Percentiles rank a stretch among this genome's conserved stretches.
Evolutionary conservation across 2,329 filamentous ascomycete genomes (phyloP).

Genomic region (Fusarium floridanum): DNA sequence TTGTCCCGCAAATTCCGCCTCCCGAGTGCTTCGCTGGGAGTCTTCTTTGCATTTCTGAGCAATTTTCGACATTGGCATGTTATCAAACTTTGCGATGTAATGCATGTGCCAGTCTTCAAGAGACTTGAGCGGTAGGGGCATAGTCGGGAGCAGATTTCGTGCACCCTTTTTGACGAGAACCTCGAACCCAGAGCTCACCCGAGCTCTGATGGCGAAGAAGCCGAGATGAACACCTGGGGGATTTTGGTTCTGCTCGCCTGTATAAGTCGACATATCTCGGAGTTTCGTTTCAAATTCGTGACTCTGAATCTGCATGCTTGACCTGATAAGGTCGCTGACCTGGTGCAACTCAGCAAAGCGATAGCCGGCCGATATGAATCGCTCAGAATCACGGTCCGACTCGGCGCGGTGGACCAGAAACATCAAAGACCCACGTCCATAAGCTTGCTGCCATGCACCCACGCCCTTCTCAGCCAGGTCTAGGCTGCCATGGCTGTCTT

Average conservation of each 20-base stretch:
- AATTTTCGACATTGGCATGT: constrained; percentile 54
- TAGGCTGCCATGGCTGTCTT: constrained; percentile 45
- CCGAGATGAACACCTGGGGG: constrained; percentile 68
- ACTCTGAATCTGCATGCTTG: constrained; percentile 79
- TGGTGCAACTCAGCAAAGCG: constrained; percentile 80
- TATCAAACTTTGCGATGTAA: constrained; percentile 65
- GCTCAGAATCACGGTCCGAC: constrained; percentile 68
- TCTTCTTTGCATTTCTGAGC: constrained; percentile 51
- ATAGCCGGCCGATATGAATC: constrained; percentile 78
- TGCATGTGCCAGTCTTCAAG: constrained; percentile 69
- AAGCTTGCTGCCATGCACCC: constrained; percentile 49
- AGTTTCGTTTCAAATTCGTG: constrained; percentile 73
- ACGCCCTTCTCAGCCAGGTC: constrained; percentile 59
- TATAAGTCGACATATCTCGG: constrained; percentile 72
- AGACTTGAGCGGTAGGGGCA: constrained; percentile 64
- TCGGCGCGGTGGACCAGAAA: constrained; percentile 79
- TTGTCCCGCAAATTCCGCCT: constrained; percentile 59
- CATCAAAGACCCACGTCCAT: constrained; percentile 82
- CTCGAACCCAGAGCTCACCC: constrained; percentile 70
- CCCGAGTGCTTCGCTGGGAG: constrained; percentile 51
- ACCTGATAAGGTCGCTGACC: constrained; percentile 76
- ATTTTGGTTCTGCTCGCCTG: constrained; percentile 59
- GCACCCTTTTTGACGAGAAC: constrained; percentile 69
- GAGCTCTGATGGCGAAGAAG: constrained; percentile 68
- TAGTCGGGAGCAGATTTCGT: constrained; percentile 71